Evolutionary conservation across 31 red algal genomes (phyloP), one percentile per base, ranked within the genome.

Genomic region (Bonnemaisonia californica): DNA sequence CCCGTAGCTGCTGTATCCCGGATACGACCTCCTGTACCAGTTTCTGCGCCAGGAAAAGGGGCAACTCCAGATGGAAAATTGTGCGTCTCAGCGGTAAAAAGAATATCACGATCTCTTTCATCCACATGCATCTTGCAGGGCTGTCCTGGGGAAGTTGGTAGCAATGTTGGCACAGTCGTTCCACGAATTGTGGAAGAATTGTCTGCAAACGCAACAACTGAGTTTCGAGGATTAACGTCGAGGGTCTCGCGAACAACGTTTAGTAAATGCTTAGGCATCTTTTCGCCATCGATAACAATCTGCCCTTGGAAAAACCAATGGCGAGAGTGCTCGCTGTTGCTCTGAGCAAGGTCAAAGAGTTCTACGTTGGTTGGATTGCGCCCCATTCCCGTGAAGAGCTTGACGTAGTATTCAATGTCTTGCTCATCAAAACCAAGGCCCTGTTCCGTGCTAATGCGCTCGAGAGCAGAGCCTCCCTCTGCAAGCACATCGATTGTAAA

Each of bases 31-130:
- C 98, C 98, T 12, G 98, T 83, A 7, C 98, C 98, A 2, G 98
- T 99, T 73, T 99, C 98, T 8, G 98, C 98, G 41, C 98, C 98
- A 23, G 98, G 87, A 76, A 99, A 99, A 31, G 98, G 98, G 4
- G 98, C 98, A 26, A 99, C 98, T 32, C 98, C 98, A 60, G 83
- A 95, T 34, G 98, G 97, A 76, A 99, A 99, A 86, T 99, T 99
- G 83, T 99, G 98, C 45, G 98, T 99, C 88, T 99, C 98, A 21
- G 98, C 98, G 21, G 98, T 99, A 45, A 94, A 94, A n/a, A 96
- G 80, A 38, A 94, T 75, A 73, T 99, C 91, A 13, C 70, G 41
- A 64, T 94, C 91, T 30, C 59, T 41, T n/a, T 78, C 38, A 21
- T 38, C 38, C 27, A 82, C 31, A 23, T 69, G 57, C 68, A 92